Evolutionary conservation across 1,139 yeast genomes (phyloP).

Genomic region (Candida tetrigidarum): DNA sequence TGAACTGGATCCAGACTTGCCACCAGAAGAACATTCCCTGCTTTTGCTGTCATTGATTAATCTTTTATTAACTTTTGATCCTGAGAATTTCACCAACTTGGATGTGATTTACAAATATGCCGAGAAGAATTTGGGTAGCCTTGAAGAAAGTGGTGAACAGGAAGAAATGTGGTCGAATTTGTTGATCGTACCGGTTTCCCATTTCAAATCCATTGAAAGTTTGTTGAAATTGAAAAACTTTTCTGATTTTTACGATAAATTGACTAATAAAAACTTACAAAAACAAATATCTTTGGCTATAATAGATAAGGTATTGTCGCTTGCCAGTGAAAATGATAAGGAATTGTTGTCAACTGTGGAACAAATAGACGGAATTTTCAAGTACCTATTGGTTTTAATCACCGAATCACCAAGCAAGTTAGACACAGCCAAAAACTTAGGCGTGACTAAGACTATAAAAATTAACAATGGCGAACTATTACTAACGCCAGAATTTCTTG

Average conservation of each 20-base stretch:
- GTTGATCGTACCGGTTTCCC: conserved; percentile 60
- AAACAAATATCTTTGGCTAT: conserved; percentile 47
- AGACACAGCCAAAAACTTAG: conserved; percentile 42
- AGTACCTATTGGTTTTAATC: conserved; percentile 42
- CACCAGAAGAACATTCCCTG: conserved; percentile 66
- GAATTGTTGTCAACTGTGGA: conserved; percentile 28
- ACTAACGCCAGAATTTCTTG: conserved; percentile 42
- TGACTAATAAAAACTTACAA: conserved; percentile 36
- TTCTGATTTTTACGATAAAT: conserved; percentile 42
- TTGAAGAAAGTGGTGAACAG: conserved; percentile 18
- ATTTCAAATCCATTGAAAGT: conserved; percentile 34
- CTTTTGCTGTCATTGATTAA: conserved; percentile 68
- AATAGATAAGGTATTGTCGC: conserved; percentile 37
- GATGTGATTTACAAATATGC: conserved; percentile 66
- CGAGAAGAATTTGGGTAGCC: conserved; percentile 41
- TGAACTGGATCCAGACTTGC: conserved; percentile 62
- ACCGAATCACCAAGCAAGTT: conserved; percentile 32
- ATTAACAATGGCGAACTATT: conserved; percentile 35
- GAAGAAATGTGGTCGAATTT: conserved; percentile 56
- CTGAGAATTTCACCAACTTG: conserved; percentile 61
- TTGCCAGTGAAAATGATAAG: conserved; percentile 16
- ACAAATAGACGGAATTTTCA: conserved; percentile 50
- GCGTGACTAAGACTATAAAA: conserved; percentile 37
- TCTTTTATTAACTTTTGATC: conserved; percentile 70
- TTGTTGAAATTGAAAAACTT: conserved; percentile 41